phyloP scores from a whole-genome alignment of 768 basidiomycete genomes.

The Agaricus bisporus region DNA sequence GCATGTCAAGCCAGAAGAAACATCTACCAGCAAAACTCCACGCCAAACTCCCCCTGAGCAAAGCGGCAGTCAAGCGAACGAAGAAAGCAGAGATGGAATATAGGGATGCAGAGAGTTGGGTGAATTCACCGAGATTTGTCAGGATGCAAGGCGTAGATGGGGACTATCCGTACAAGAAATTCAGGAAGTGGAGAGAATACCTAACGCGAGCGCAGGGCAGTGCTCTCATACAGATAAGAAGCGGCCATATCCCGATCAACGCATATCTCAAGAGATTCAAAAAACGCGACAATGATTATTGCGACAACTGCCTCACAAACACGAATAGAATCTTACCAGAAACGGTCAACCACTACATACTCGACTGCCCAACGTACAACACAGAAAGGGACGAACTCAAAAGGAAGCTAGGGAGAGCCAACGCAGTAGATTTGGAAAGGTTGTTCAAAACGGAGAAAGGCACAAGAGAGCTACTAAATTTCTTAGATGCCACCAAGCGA shows the following conservation, averaged over 20 bases:
- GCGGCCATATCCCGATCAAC: conserved; percentile 23
- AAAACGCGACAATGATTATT: neutral
- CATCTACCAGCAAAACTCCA: conserved; percentile 10
- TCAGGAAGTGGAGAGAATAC: conserved; percentile 3
- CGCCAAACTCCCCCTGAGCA: conserved; percentile 10
- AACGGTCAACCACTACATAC: conserved; percentile 6
- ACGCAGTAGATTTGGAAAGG: neutral
- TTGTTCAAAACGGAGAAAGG: neutral
- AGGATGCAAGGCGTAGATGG: conserved; percentile 9
- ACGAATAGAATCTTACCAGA: neutral
- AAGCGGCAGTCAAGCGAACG: conserved; percentile 12
- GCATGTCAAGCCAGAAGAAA: conserved; percentile 7
- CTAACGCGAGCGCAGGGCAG: conserved; percentile 9
- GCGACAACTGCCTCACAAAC: neutral
- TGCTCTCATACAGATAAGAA: conserved; percentile 20
- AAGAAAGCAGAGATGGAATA: conserved; percentile 9
- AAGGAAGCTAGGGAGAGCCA: neutral
- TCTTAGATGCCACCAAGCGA: neutral
- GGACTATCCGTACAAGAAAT: conserved; percentile 13
- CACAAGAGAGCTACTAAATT: neutral
- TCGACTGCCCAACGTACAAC: conserved; percentile 2
- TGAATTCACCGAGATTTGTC: conserved; percentile 5
- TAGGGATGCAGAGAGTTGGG: conserved; percentile 7
- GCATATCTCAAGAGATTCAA: conserved; percentile 4
- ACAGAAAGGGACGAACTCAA: neutral